These are phyloP conservation scores for Dalbergia cochinchinensis DNA, from an alignment of 306 rosid genomes.

Conservation along the genomic window DNA sequence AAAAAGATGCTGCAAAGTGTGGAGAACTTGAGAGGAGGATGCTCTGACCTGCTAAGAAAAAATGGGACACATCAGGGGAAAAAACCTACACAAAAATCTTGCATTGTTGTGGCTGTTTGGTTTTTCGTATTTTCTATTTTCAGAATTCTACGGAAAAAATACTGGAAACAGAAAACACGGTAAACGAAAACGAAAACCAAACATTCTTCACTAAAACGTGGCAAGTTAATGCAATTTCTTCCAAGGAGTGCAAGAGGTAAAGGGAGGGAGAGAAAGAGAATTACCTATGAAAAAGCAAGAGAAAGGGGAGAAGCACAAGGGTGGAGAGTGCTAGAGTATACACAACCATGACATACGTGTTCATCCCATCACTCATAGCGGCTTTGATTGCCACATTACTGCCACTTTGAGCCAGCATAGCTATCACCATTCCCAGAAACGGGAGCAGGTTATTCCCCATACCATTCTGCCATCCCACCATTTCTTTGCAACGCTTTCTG, in stretches of 20 bases:
- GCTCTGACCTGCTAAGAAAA: conserved; percentile 40
- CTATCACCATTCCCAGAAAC: conserved; percentile 56
- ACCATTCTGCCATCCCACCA: conserved; percentile 1
- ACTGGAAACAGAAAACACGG: too few species aligned
- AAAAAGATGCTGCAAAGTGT: conserved; percentile 47
- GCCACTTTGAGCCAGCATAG: conserved; percentile 52
- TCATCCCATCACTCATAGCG: conserved; percentile 40
- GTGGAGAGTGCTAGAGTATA: conserved; percentile 46
- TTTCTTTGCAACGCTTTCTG: background rate
- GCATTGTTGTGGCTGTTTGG: too few species aligned
- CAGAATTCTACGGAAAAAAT: too few species aligned
- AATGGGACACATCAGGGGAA: background rate
- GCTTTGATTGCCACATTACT: conserved; percentile 45
- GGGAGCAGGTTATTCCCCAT: conserved; percentile 10
- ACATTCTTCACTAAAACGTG: background rate
- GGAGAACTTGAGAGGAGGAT: conserved; percentile 49
- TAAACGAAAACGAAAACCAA: background rate
- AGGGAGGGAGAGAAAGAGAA: background rate
- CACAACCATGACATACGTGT: conserved; percentile 47
- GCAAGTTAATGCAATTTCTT: background rate
- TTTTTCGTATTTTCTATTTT: too few species aligned
- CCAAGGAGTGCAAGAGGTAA: background rate
- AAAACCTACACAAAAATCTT: background rate
- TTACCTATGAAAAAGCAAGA: conserved; percentile 43
- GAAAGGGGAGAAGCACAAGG: conserved; percentile 45